A percentile compares a stretch with the other conserved stretches of the same genome.
These are phyloP conservation scores for Danielozyma ontarioensis DNA, from an alignment of 805 yeast species.

Conservation along the genomic window DNA sequence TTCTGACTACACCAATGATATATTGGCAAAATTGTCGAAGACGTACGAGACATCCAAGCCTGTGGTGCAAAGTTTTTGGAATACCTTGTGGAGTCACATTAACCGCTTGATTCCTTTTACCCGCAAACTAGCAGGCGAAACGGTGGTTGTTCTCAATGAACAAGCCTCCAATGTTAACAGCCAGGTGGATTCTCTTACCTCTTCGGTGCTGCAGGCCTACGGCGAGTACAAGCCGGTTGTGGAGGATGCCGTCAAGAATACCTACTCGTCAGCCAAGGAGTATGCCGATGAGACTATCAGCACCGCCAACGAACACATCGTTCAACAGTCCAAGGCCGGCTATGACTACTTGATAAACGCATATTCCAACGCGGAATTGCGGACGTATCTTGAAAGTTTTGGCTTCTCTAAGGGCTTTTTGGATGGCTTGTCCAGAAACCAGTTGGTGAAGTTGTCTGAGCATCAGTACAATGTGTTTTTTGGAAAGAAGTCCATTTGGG, in stretches of 20 bases:
- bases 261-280: slow-evolving; percentile 7
- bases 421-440: slow-evolving; percentile 18
- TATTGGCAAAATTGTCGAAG: slow-evolving; percentile 5
- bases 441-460: slow-evolving; percentile 34
- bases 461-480: slow-evolving; percentile 36
- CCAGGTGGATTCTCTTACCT: too few species aligned
- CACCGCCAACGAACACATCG: slow-evolving; percentile 2
- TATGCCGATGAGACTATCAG: slow-evolving; percentile 1
- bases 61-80: slow-evolving; percentile 1
- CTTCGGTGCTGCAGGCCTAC: slow-evolving; percentile 6
- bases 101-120: too few species aligned
- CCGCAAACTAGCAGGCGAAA: too few species aligned
- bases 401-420: slow-evolving; percentile 28
- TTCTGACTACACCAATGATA: slow-evolving; percentile 6
- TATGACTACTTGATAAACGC: slow-evolving; percentile 22
- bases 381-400: slow-evolving; percentile 34
- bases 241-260: slow-evolving; percentile 6
- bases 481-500: slow-evolving; percentile 8
- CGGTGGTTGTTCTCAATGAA: too few species aligned
- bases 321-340: slow-evolving; percentile 2
- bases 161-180: too few species aligned
- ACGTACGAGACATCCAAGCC: slow-evolving; percentile 3
- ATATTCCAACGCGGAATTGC: slow-evolving; percentile 42
- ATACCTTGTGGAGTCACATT: too few species aligned
- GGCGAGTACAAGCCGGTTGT: slow-evolving; percentile 7